A percentile compares a stretch with the other conserved stretches of the same genome.
These are phyloP conservation scores for Mucuna pruriens DNA, from an alignment of 306 rosid genomes.

Conservation along the genomic window DNA sequence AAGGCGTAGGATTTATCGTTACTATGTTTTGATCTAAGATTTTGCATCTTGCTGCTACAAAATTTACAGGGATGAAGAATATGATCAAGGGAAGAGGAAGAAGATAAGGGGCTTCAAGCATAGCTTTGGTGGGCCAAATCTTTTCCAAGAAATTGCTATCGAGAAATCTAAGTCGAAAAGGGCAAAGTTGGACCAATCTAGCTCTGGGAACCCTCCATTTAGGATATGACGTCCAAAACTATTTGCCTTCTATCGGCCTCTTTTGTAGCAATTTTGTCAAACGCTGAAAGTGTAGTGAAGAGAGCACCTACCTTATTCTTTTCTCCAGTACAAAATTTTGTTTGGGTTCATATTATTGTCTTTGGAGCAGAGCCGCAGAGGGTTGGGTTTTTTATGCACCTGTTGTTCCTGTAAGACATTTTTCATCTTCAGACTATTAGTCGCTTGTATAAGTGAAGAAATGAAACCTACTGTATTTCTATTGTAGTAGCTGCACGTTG, in stretches of 20 bases:
- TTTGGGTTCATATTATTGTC: constrained; percentile 25
- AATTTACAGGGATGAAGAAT: constrained; percentile 87
- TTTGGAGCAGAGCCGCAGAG: constrained; percentile 31
- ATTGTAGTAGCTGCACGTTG: constrained; percentile 11
- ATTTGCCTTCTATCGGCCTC: background rate
- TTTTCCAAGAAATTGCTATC: constrained; percentile 71
- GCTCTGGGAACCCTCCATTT: constrained; percentile 69
- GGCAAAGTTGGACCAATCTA: constrained; percentile 54
- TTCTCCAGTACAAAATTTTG: constrained; percentile 36
- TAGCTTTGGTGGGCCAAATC: constrained; percentile 67
- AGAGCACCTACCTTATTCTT: constrained; percentile 39
- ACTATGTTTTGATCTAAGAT: background rate
- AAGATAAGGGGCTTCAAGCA: constrained; percentile 62
- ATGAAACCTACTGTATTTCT: constrained; percentile 36
- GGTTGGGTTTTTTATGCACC: constrained; percentile 27
- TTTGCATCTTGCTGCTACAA: background rate
- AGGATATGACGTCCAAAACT: constrained; percentile 62
- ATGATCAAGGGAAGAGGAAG: constrained; percentile 85
- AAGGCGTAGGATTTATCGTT: background rate
- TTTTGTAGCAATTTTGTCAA: constrained; percentile 39
- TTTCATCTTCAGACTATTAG: constrained; percentile 35
- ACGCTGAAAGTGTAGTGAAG: constrained; percentile 39
- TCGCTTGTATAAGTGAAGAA: background rate
- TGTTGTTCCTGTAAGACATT: constrained; percentile 20
- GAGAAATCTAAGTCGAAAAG: constrained; percentile 55